These are phyloP conservation scores for Hymenoscyphus linearis DNA, from an alignment of 2,329 filamentous ascomycete genomes.

Conservation along the genomic window DNA sequence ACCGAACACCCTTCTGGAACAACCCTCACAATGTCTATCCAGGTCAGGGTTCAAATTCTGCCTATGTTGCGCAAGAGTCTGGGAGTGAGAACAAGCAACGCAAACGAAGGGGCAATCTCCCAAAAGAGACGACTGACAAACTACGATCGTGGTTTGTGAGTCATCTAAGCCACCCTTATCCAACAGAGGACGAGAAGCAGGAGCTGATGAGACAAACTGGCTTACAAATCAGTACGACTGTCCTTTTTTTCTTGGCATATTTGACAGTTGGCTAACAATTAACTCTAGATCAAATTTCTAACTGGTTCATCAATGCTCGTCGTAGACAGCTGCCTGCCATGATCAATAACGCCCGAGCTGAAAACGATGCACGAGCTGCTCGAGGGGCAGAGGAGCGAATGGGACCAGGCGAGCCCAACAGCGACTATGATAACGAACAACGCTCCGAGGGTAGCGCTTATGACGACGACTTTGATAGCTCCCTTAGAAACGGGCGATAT, in stretches of 20 bases:
- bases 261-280: conserved; percentile 7
- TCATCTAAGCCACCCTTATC: conserved; percentile 78
- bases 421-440: conserved; percentile 37
- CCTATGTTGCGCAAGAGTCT: conserved; percentile 11
- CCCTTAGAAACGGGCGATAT: background rate
- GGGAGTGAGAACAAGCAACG: conserved; percentile 30
- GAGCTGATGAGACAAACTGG: conserved; percentile 71
- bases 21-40: conserved; percentile 11
- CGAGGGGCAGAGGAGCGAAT: conserved; percentile 10
- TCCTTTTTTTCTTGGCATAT: background rate
- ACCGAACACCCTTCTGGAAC: conserved; percentile 22
- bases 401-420: conserved; percentile 29
- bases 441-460: conserved; percentile 43
- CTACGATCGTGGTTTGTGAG: conserved; percentile 73
- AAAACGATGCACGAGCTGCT: conserved; percentile 26
- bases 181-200: conserved; percentile 83
- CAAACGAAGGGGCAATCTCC: conserved; percentile 75
- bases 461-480: conserved; percentile 36
- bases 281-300: conserved; percentile 61
- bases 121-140: conserved; percentile 83
- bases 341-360: conserved; percentile 44
- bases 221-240: conserved; percentile 67
- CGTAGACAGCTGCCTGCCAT: conserved; percentile 58
- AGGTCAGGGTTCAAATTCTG: background rate
- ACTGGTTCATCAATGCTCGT: conserved; percentile 77